Base-by-base conservation (phyloP, 78 protist species). In the Dictyostelium brefeldianum region DNA sequence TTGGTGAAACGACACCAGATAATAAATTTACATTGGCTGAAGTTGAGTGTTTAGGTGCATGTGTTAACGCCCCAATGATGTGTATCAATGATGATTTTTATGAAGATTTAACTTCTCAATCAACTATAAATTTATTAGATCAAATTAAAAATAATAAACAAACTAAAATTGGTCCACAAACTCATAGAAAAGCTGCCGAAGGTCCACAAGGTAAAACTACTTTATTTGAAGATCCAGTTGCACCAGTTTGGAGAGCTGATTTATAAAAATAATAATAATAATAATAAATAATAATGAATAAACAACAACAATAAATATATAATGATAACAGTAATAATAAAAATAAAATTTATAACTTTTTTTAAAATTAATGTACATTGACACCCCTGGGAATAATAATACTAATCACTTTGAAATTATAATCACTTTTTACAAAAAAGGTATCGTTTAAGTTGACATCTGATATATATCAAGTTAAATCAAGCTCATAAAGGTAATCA, bases 21-120 rank as follows among this genome's bases (percentile, higher is more conserved):
- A 95, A 96, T 15, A 46, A 84, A 53, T 98, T 98, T 89, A 96
- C 98, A 22, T 87, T 98, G 18, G 90, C 43, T n/a, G 99, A 99
- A 90, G 98, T 98, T 31, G 99, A 99, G 91, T 99, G 99, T 92
- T 97, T 97, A 20, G 99, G 99, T 46, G 98, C 98, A 18, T 99
- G 99, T 85, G 98, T 96, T 31, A 98, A 98, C 75, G 99, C 99
- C 8, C 99, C 99, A 29, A 96, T 99, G 98, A 65, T 99, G 78
- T 95, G 94, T 81, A 87, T 97, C 65, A 96, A 96, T 48, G 98
- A 97, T 69, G 97, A 96, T 48, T 97, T 43, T 83, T 92, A 96
- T 54, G 98, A 87, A 50, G 93, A 87, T 77, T 47, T 87, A 14
- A 87, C 93, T 48, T 79, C 93, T 25, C 84, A 78, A 0, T 29